Conservation (phyloP, 2,329 filamentous ascomycete species). For the Cercospora sojina region DNA sequence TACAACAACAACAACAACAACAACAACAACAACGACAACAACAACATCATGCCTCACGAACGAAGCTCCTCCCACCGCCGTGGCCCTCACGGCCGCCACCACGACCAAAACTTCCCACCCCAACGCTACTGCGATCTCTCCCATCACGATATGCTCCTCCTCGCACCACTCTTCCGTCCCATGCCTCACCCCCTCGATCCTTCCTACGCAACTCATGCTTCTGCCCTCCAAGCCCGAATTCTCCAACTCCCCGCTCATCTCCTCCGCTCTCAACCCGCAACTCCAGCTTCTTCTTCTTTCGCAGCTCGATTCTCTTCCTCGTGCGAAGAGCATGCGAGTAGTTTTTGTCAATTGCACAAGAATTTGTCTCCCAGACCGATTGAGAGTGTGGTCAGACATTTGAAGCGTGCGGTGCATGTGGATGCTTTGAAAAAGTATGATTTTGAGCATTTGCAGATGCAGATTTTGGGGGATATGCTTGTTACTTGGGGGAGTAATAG, state of each 20-base stretch:
- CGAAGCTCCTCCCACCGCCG: neutral
- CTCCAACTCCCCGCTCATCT: constrained; percentile 28
- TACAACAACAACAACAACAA: neutral
- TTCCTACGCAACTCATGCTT: constrained; percentile 10
- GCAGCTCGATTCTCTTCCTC: neutral
- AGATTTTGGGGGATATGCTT: constrained; percentile 20
- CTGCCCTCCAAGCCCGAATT: constrained; percentile 22
- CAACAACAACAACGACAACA: too few species aligned
- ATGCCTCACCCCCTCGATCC: constrained; percentile 4
- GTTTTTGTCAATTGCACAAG: constrained; percentile 28
- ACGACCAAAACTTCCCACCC: constrained; percentile 19
- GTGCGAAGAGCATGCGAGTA: neutral
- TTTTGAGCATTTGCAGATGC: constrained; percentile 12
- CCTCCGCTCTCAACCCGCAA: neutral
- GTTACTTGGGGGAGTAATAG: constrained; percentile 20
- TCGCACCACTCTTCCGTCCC: constrained; percentile 25
- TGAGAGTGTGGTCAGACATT: constrained; percentile 20
- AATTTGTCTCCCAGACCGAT: constrained; percentile 27
- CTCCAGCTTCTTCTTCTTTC: neutral
- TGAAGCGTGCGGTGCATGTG: constrained; percentile 18
- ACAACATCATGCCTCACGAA: neutral
- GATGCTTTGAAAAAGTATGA: constrained; percentile 2
- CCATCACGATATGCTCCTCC: constrained; percentile 21
- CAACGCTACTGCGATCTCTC: constrained; percentile 26
- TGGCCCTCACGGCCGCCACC: constrained; percentile 10